A percentile compares a stretch with the other conserved stretches of the same genome.
phyloP scores from a whole-genome alignment of 768 basidiomycete genomes.

The Podaxis rugospora region DNA sequence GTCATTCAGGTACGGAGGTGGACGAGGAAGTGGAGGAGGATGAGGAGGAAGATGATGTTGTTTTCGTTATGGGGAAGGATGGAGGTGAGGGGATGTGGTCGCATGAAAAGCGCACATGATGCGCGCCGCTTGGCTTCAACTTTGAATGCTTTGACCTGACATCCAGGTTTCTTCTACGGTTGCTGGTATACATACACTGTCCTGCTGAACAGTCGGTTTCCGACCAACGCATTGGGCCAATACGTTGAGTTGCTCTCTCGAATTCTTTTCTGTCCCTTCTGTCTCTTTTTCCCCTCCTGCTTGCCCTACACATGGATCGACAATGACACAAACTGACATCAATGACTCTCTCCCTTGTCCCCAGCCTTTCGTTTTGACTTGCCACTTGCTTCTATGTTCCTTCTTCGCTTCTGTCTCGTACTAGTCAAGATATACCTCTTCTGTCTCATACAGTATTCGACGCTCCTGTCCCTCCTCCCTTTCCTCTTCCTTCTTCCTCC shows the following conservation, averaged over 20 bases:
- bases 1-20: not conserved
- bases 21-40: constrained; percentile 43
- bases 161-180: not conserved
- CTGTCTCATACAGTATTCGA: constrained; percentile 1
- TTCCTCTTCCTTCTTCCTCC: not conserved
- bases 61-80: constrained; percentile 56
- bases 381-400: not conserved
- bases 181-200: not conserved
- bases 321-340: constrained; percentile 1
- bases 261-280: not conserved
- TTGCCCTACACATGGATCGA: constrained; percentile 1
- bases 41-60: constrained; percentile 74
- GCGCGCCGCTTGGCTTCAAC: constrained; percentile 1
- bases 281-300: not conserved
- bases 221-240: not conserved
- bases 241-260: not conserved
- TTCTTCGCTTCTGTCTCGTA: not conserved
- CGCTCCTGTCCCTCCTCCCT: not conserved
- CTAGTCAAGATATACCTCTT: not conserved
- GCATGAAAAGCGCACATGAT: constrained; percentile 24
- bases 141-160: not conserved
- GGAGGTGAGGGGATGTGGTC: constrained; percentile 32
- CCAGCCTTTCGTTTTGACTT: not conserved
- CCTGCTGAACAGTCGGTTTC: too few species aligned
- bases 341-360: constrained; percentile 1